phyloP scores from a whole-genome alignment of 768 basidiomycete species.

The Podaxis sp. region DNA sequence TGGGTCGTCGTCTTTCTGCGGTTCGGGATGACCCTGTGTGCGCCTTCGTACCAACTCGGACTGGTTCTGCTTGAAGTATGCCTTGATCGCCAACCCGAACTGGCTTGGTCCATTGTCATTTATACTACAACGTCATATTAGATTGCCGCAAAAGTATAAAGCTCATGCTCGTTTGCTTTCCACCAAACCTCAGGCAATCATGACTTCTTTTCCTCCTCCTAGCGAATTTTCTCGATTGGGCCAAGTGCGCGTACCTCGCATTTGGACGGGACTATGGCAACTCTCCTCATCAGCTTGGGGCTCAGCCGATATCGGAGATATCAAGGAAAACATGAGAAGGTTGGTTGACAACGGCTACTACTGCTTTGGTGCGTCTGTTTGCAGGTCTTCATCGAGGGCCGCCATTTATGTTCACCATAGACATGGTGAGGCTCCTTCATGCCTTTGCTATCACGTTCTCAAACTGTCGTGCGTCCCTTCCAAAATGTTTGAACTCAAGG shows the following conservation, averaged over 20 bases:
- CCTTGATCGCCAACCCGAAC: background rate
- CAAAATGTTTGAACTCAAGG: constrained; percentile 21
- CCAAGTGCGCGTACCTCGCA: constrained; percentile 53
- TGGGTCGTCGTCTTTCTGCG: background rate
- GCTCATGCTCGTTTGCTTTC: constrained; percentile 6
- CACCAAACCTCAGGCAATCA: constrained; percentile 14
- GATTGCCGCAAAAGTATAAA: constrained; percentile 20
- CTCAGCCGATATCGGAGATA: constrained; percentile 59
- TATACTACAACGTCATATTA: constrained; percentile 12
- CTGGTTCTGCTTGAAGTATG: background rate
- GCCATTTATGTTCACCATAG: constrained; percentile 19
- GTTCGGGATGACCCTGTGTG: background rate
- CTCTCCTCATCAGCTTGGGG: constrained; percentile 88
- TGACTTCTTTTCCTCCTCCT: constrained; percentile 20
- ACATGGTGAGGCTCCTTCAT: constrained; percentile 33
- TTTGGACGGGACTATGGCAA: constrained; percentile 85
- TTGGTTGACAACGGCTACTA: constrained; percentile 62
- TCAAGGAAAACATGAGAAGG: constrained; percentile 65
- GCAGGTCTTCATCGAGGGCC: background rate
- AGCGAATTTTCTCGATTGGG: constrained; percentile 56
- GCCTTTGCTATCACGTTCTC: background rate
- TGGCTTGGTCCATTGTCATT: background rate
- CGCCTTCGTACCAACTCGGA: background rate
- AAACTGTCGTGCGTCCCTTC: background rate
- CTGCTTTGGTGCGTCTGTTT: constrained; percentile 49